A percentile compares a stretch with the other conserved stretches of the same genome.
Evolutionary conservation across 2,329 filamentous ascomycete species (phyloP).

Genomic region (Fusarium armeniacum): DNA sequence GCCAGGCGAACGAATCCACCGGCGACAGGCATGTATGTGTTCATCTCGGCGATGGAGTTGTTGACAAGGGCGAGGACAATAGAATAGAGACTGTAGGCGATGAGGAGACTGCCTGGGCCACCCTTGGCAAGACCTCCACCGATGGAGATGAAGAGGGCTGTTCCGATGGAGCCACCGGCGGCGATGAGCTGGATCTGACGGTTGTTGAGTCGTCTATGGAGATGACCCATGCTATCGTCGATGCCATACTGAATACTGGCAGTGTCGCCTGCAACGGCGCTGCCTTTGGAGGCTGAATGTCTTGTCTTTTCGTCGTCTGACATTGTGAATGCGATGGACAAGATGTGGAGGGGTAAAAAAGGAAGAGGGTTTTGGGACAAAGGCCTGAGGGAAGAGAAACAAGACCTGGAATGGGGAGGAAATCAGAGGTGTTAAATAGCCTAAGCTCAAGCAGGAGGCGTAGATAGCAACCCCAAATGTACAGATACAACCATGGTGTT

Average conservation of each 20-base stretch:
- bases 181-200: constrained; percentile 51
- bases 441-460: background rate
- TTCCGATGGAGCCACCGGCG: constrained; percentile 42
- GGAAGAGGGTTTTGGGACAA: constrained; percentile 1
- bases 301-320: constrained; percentile 41
- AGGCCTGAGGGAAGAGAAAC: constrained; percentile 1
- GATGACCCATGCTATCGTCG: constrained; percentile 34
- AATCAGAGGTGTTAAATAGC: constrained; percentile 32
- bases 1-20: constrained; percentile 39
- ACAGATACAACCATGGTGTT: constrained; percentile 11
- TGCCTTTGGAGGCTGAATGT: constrained; percentile 14
- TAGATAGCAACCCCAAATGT: constrained; percentile 18
- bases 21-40: constrained; percentile 39
- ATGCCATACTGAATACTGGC: constrained; percentile 15
- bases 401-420: background rate
- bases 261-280: constrained; percentile 20
- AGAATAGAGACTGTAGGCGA: constrained; percentile 33
- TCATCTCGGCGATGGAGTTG: constrained; percentile 43
- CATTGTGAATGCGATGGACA: constrained; percentile 17
- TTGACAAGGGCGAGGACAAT: constrained; percentile 38
- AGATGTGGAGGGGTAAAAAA: background rate
- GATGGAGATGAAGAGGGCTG: constrained; percentile 44
- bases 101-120: constrained; percentile 33
- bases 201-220: constrained; percentile 39
- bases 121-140: constrained; percentile 41